phyloP scores from a whole-genome alignment of 768 basidiomycete genomes.

The Termitomyces sp. region DNA sequence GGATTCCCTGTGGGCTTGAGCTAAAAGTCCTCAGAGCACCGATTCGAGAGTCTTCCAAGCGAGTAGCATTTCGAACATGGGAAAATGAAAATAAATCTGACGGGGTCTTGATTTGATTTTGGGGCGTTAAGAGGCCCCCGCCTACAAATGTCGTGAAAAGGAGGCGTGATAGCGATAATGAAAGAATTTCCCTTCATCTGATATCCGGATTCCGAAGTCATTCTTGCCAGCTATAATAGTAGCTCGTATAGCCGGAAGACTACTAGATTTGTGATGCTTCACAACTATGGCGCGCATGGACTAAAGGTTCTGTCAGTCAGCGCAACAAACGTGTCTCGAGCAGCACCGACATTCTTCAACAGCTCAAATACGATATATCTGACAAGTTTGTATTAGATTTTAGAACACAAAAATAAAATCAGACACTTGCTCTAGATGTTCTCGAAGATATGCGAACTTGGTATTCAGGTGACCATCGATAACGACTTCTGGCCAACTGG shows the following conservation, averaged over 20 bases:
- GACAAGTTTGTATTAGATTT: not conserved
- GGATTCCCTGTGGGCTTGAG: conserved; percentile 57
- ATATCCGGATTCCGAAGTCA: conserved; percentile 78
- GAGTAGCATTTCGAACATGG: conserved; percentile 71
- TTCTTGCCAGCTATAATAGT: conserved; percentile 76
- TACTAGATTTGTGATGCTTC: conserved; percentile 39
- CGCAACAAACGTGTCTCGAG: not conserved
- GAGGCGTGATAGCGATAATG: not conserved
- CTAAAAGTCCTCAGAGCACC: conserved; percentile 65
- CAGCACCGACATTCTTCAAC: conserved; percentile 75
- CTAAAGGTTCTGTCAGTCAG: conserved; percentile 30
- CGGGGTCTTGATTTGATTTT: conserved; percentile 50
- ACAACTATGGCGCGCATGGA: conserved; percentile 67
- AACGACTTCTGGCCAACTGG: conserved; percentile 57
- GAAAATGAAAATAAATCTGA: conserved; percentile 90
- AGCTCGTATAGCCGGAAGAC: conserved; percentile 60
- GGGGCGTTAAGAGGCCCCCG: conserved; percentile 58
- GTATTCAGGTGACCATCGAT: conserved; percentile 72
- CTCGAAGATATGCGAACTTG: conserved; percentile 78
- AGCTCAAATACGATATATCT: conserved; percentile 88
- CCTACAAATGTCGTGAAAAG: conserved; percentile 38
- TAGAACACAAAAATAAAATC: not conserved
- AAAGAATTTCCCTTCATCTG: conserved; percentile 69
- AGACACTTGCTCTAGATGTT: conserved; percentile 73
- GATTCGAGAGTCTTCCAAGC: conserved; percentile 64